A percentile compares a stretch with the other conserved stretches of the same genome.
These are phyloP conservation scores for Penicillium cosmopolitanum DNA, from an alignment of 495 filamentous ascomycete genomes.

Conservation along the genomic window DNA sequence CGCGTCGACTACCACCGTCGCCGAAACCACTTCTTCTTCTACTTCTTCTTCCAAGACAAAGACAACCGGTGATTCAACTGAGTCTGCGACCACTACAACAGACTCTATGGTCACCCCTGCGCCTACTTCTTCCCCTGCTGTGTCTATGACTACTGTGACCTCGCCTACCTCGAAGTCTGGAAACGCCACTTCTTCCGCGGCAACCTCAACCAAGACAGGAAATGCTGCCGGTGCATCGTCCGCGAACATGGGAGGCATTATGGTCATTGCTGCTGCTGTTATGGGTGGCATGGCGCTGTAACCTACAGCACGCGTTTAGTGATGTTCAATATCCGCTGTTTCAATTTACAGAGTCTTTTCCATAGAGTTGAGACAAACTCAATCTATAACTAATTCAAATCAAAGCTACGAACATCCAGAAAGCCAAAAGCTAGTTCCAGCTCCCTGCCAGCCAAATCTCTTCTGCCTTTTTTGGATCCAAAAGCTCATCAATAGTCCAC, in stretches of 20 bases:
- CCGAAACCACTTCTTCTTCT: constrained; percentile 14
- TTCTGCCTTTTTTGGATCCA: constrained; percentile 9
- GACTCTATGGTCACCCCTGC: constrained; percentile 22
- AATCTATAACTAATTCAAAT: neutral
- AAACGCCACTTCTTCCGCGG: constrained; percentile 16
- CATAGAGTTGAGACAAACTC: neutral
- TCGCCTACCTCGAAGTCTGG: constrained; percentile 13
- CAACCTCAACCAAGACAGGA: constrained; percentile 11
- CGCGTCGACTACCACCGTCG: constrained; percentile 21
- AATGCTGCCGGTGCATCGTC: constrained; percentile 15
- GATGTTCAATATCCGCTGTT: no score
- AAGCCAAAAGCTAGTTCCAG: constrained; percentile 13
- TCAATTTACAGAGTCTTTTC: neutral
- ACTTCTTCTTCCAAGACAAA: constrained; percentile 6
- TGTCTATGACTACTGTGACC: constrained; percentile 21
- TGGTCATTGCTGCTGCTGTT: constrained; percentile 34
- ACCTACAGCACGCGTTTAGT: neutral
- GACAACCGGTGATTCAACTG: constrained; percentile 9
- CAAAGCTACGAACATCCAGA: neutral
- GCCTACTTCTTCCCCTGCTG: constrained; percentile 19
- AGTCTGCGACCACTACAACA: constrained; percentile 4
- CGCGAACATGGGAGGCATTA: constrained; percentile 17
- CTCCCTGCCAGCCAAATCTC: constrained; percentile 16
- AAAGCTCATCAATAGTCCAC: constrained; percentile 25
- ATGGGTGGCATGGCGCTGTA: constrained; percentile 31